These are phyloP conservation scores for Suillus bovinus DNA, from an alignment of 768 basidiomycete species.

Conservation along the genomic window DNA sequence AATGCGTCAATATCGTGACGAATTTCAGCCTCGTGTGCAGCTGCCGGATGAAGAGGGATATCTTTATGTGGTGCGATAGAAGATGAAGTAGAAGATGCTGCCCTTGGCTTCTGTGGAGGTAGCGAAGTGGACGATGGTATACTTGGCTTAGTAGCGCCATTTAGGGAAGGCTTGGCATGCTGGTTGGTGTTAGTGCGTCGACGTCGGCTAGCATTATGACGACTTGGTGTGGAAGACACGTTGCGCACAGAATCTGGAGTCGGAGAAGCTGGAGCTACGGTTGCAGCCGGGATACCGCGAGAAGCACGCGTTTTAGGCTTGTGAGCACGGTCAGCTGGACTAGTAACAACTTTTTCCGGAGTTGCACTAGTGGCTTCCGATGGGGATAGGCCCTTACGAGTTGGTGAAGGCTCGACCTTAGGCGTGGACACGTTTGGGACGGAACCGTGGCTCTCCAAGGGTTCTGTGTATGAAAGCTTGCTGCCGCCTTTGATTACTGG, in stretches of 20 bases:
- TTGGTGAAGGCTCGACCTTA: slow-evolving; percentile 13
- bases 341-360: slow-evolving; percentile 24
- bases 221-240: slow-evolving; percentile 38
- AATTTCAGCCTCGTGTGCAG: slow-evolving; percentile 44
- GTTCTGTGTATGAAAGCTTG: slow-evolving; percentile 21
- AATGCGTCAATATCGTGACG: slow-evolving; percentile 71
- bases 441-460: slow-evolving; percentile 19
- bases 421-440: slow-evolving; percentile 19
- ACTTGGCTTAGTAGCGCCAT: slow-evolving; percentile 18
- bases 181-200: slow-evolving; percentile 47
- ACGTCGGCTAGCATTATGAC: slow-evolving; percentile 46
- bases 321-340: slow-evolving; percentile 20
- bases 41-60: slow-evolving; percentile 55
- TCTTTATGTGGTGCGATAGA: slow-evolving; percentile 47
- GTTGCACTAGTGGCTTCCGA: slow-evolving; percentile 21
- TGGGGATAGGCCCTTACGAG: slow-evolving; percentile 21
- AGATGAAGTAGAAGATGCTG: slow-evolving; percentile 19
- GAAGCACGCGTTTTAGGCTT: slow-evolving; percentile 24
- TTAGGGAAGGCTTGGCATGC: slow-evolving; percentile 32
- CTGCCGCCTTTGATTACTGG: slow-evolving; percentile 23
- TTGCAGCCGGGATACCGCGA: slow-evolving; percentile 23
- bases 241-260: slow-evolving; percentile 19
- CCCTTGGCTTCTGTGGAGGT: slow-evolving; percentile 37
- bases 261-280: slow-evolving; percentile 24
- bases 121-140: slow-evolving; percentile 21